These are phyloP conservation scores for Ceratocystis colombiana DNA, from an alignment of 2,329 filamentous ascomycete species.

Conservation along the genomic window DNA sequence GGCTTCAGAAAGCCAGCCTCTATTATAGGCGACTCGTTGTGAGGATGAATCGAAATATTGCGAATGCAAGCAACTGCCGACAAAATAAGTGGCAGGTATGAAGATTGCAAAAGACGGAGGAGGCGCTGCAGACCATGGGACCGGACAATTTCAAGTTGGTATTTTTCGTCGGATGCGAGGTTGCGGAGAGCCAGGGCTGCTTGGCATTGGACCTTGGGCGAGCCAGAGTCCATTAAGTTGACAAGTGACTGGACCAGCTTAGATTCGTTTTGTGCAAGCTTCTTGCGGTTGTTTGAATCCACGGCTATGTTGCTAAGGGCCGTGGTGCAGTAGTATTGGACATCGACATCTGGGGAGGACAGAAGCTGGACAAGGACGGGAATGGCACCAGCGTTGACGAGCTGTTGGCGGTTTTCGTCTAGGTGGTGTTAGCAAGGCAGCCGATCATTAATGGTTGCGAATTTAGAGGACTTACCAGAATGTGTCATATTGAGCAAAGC, in stretches of 20 bases:
- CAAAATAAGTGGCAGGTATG: constrained; percentile 88
- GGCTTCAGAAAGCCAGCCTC: constrained; percentile 93
- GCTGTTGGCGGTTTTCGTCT: constrained; percentile 97
- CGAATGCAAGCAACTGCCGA: constrained; percentile 96
- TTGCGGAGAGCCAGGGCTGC: constrained; percentile 89
- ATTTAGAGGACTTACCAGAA: constrained; percentile 54
- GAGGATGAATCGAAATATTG: constrained; percentile 95
- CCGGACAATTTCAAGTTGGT: constrained; percentile 93
- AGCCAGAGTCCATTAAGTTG: constrained; percentile 93
- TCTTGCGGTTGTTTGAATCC: constrained; percentile 79
- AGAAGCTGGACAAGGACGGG: constrained; percentile 92
- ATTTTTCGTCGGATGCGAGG: constrained; percentile 94
- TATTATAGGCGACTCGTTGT: constrained; percentile 97
- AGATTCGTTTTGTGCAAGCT: constrained; percentile 80
- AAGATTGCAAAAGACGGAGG: constrained; percentile 82
- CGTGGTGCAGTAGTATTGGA: constrained; percentile 98
- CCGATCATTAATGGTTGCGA: neutral
- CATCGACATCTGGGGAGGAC: constrained; percentile 85
- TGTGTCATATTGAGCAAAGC: constrained; percentile 98
- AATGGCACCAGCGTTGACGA: constrained; percentile 95
- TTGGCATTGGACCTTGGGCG: constrained; percentile 95
- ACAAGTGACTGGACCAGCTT: constrained; percentile 89
- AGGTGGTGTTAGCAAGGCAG: constrained; percentile 27
- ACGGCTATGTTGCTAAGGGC: constrained; percentile 98
- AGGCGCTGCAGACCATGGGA: constrained; percentile 76